phyloP scores from a whole-genome alignment of 2,329 filamentous ascomycete species.

The Trichoderma citrinoviride region DNA sequence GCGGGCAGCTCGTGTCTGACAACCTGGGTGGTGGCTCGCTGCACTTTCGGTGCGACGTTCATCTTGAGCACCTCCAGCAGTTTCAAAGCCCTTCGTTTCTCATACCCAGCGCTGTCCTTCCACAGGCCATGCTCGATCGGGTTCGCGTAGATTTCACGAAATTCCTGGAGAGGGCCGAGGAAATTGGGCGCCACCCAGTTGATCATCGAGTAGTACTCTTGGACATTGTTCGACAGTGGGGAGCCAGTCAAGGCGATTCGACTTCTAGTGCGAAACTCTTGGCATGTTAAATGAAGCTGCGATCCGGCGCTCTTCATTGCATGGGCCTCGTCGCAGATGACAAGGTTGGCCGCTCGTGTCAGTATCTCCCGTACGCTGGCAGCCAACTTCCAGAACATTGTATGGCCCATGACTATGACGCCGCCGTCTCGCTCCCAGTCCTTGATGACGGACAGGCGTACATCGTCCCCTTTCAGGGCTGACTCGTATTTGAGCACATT shows the following conservation, averaged over 20 bases:
- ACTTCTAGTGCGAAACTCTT: conserved; percentile 61
- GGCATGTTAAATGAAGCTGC: conserved; percentile 52
- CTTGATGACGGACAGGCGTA: conserved; percentile 48
- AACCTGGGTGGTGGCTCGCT: conserved; percentile 66
- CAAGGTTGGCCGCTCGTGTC: conserved; percentile 62
- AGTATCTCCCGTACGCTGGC: conserved; percentile 45
- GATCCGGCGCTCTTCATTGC: conserved; percentile 65
- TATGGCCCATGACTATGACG: conserved; percentile 73
- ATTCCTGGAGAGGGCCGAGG: conserved; percentile 66
- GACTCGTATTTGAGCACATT: conserved; percentile 53
- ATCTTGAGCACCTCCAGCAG: conserved; percentile 68
- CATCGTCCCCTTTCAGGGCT: conserved; percentile 31
- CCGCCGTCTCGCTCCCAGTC: conserved; percentile 66
- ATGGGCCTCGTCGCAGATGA: conserved; percentile 86
- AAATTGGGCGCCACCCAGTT: conserved; percentile 82
- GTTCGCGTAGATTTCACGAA: conserved; percentile 64
- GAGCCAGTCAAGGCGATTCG: conserved; percentile 86
- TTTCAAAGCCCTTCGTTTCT: conserved; percentile 61
- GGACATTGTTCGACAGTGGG: conserved; percentile 78
- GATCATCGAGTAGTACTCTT: conserved; percentile 84
- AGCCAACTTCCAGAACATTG: conserved; percentile 41
- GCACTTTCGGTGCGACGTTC: conserved; percentile 73
- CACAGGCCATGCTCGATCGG: conserved; percentile 74
- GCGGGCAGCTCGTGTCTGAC: conserved; percentile 65
- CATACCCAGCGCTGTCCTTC: conserved; percentile 54